phyloP scores from a whole-genome alignment of 164 flowering plant genomes.

The Nelumbo lutea region DNA sequence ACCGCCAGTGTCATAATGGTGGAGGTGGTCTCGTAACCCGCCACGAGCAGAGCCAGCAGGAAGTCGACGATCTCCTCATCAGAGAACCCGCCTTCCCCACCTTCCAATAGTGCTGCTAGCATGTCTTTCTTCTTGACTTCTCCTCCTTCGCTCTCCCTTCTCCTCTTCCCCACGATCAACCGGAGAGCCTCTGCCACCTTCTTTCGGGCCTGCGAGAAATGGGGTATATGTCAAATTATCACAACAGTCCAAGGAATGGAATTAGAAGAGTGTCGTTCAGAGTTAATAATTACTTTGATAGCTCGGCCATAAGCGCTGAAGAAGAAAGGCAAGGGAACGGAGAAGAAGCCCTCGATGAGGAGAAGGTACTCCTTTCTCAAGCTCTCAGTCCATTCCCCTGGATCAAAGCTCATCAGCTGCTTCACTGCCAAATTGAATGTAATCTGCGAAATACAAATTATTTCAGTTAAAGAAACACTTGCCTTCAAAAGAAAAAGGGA shows the following conservation, averaged over 20 bases:
- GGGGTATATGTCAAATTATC: too few species aligned
- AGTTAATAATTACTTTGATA: slow-evolving; percentile 74
- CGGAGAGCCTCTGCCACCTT: slow-evolving; percentile 82
- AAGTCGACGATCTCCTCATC: slow-evolving; percentile 89
- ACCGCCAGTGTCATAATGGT: slow-evolving; percentile 94
- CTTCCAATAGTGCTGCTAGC: slow-evolving; percentile 64
- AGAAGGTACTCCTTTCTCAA: slow-evolving; percentile 81
- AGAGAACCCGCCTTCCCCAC: slow-evolving; percentile 50
- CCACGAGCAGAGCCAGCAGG: slow-evolving; percentile 75
- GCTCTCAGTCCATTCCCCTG: slow-evolving; percentile 83
- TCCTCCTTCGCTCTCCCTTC: slow-evolving; percentile 28
- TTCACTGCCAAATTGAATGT: slow-evolving; percentile 87
- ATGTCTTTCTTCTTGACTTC: slow-evolving; percentile 61
- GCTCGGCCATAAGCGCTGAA: slow-evolving; percentile 83
- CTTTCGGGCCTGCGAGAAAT: slow-evolving; percentile 64
- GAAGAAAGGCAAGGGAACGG: slow-evolving; percentile 65
- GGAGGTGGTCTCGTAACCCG: slow-evolving; percentile 95
- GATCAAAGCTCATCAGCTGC: slow-evolving; percentile 95
- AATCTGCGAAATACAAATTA: slow-evolving; percentile 49
- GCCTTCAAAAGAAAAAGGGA: too few species aligned
- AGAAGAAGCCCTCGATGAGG: slow-evolving; percentile 89
- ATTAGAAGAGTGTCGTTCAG: slow-evolving; percentile 25
- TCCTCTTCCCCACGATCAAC: slow-evolving; percentile 55
- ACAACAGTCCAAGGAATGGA: too few species aligned
- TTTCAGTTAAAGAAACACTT: too few species aligned